Conservation (phyloP, 805 yeast genomes). For the Candida corydali region DNA sequence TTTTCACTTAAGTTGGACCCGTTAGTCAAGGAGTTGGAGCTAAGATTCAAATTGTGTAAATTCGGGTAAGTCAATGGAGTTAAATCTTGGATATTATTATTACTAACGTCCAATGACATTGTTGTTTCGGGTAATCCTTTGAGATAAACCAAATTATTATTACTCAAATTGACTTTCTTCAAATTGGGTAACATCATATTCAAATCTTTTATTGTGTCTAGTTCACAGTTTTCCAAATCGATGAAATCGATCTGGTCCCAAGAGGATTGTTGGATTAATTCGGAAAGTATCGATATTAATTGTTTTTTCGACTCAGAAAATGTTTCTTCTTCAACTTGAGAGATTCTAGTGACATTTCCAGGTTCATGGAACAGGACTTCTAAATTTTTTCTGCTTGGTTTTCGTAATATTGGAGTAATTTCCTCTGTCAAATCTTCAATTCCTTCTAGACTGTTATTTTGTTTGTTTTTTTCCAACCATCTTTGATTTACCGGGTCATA, state of each 20-base stretch:
- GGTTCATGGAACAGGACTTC: constrained; percentile 39
- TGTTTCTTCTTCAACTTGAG: constrained; percentile 37
- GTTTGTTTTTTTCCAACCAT: constrained; percentile 23
- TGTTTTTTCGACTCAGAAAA: constrained; percentile 44
- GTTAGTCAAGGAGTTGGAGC: constrained; percentile 31
- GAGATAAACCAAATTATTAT: constrained; percentile 38
- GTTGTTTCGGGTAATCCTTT: constrained; percentile 43
- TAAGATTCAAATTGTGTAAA: constrained; percentile 40
- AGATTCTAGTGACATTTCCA: constrained; percentile 33
- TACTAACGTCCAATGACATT: constrained; percentile 34
- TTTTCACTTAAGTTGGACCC: constrained; percentile 35
- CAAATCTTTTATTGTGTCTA: constrained; percentile 42
- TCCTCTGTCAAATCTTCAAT: constrained; percentile 30
- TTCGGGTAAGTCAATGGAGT: constrained; percentile 40
- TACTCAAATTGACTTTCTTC: constrained; percentile 33
- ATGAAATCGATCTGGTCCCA: constrained; percentile 42
- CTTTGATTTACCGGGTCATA: constrained; percentile 25
- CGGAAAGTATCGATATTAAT: constrained; percentile 44
- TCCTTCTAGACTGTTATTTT: constrained; percentile 26
- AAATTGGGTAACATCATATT: constrained; percentile 43
- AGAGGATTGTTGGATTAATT: constrained; percentile 23
- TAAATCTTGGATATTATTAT: constrained; percentile 37
- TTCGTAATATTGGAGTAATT: constrained; percentile 4
- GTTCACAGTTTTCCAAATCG: constrained; percentile 26
- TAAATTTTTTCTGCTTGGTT: constrained; percentile 13